These are phyloP conservation scores for Zymoseptoria brevis DNA, from an alignment of 2,329 filamentous ascomycete species.

Conservation along the genomic window DNA sequence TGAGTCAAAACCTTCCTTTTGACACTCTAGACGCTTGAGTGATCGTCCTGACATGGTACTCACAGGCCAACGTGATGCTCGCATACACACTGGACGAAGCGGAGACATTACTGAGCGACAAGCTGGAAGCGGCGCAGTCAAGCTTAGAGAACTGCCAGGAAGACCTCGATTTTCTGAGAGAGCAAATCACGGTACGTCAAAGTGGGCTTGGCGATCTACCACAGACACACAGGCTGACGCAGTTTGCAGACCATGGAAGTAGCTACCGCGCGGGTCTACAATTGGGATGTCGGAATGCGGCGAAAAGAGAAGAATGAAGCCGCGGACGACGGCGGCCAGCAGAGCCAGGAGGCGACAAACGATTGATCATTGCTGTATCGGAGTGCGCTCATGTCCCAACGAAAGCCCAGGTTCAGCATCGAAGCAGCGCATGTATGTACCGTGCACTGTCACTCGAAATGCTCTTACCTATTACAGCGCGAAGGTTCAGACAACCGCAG, in stretches of 20 bases:
- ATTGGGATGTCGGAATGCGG: conserved; percentile 96
- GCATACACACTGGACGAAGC: conserved; percentile 88
- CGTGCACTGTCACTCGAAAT: neutral
- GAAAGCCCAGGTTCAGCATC: neutral
- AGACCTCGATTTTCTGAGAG: conserved; percentile 87
- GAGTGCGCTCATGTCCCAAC: neutral
- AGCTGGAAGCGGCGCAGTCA: conserved; percentile 68
- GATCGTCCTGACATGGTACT: neutral
- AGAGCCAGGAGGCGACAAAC: conserved; percentile 5
- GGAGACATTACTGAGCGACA: conserved; percentile 65
- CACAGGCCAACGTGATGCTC: conserved; percentile 89
- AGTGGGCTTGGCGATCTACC: conserved; percentile 3
- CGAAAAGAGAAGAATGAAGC: conserved; percentile 72
- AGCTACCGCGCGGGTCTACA: conserved; percentile 93
- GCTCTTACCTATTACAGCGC: neutral
- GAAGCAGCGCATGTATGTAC: neutral
- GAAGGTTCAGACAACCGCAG: neutral
- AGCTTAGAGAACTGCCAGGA: conserved; percentile 87
- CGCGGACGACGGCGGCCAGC: conserved; percentile 10
- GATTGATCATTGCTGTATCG: neutral
- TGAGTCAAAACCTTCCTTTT: conserved; percentile 34
- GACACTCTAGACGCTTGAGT: neutral
- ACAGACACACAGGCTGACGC: conserved; percentile 10
- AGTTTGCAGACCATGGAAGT: conserved; percentile 80
- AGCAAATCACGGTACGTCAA: conserved; percentile 80